Base-by-base conservation (phyloP, 768 basidiomycete species). In the Suillus luteus region DNA sequence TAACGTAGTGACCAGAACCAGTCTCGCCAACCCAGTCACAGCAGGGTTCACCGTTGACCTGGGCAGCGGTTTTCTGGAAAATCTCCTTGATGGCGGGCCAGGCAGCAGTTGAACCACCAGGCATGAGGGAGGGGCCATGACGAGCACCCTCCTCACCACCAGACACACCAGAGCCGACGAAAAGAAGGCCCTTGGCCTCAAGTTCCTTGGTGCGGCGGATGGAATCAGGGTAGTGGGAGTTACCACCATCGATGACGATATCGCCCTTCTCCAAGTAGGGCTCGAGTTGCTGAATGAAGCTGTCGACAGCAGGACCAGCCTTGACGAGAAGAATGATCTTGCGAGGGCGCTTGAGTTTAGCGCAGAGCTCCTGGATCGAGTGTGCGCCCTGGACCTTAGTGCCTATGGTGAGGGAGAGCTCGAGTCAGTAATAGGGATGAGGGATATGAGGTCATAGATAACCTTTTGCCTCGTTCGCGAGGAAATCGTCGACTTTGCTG, bases 21-120 rank as follows among this genome's bases (percentile, higher is more conserved):
- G 89, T 90, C 79, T 96, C 92, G 54, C 97, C 97, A 71, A 99
- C 96, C 97, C 97, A 99, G 81, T 99, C 97, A 76, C 96, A 98
- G 84, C 97, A 99, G 38, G 97, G 97, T 70, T 93, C 93, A 66
- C 95, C 95, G 61, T 93, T 83, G 66, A 91, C 93, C 76, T 99
- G 95, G 64, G 97, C 97, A 67, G 97, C 88, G 59, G 96, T 91
- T 78, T 93, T 93, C 81, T 99, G 97, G 90, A 99, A 99, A 73
- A 99, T 99, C 66, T 93, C 86, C 84, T 98, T 96, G 81, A 99
- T 98, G 69, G 85, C 83, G 31, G 95, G 94, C 97, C 97, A 99
- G 38, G 97, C 97, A 68, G 87, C 91, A 59, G 87, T 73, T 46
- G 92, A 93, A 71, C 97, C 97, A 82, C 97, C 97, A 65, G 97